Conservation (phyloP, 805 yeast genomes). For the Alloascoidea africana region DNA sequence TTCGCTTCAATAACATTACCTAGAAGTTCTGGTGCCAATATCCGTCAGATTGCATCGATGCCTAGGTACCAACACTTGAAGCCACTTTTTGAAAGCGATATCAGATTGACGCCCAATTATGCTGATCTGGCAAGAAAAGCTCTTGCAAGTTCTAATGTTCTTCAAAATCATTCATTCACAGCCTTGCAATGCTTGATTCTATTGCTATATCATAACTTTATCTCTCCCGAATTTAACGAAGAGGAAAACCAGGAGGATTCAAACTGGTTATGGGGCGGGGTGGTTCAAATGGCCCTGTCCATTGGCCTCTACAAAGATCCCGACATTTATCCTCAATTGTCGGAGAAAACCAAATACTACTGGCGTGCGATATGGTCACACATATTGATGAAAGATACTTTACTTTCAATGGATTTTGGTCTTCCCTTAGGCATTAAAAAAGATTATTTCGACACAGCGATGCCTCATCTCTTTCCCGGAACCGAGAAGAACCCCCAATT, state of each 20-base stretch:
- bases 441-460: neutral
- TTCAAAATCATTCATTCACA: no score
- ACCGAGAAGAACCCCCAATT: neutral
- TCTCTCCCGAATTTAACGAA: neutral
- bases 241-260: neutral
- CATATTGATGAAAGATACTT: neutral
- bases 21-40: neutral
- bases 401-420: neutral
- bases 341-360: neutral
- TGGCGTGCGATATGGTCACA: neutral
- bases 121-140: neutral
- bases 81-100: neutral
- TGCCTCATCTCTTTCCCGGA: neutral
- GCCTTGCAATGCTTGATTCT: neutral
- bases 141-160: neutral
- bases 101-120: neutral
- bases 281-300: neutral
- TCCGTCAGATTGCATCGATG: neutral
- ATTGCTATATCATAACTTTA: neutral
- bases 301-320: neutral
- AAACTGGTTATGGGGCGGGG: no score
- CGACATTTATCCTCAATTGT: neutral
- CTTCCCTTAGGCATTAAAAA: neutral
- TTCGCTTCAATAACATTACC: neutral
- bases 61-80: neutral